These are phyloP conservation scores for Magnusiomyces paraingens DNA, from an alignment of 1,139 yeast genomes.

Conservation along the genomic window DNA sequence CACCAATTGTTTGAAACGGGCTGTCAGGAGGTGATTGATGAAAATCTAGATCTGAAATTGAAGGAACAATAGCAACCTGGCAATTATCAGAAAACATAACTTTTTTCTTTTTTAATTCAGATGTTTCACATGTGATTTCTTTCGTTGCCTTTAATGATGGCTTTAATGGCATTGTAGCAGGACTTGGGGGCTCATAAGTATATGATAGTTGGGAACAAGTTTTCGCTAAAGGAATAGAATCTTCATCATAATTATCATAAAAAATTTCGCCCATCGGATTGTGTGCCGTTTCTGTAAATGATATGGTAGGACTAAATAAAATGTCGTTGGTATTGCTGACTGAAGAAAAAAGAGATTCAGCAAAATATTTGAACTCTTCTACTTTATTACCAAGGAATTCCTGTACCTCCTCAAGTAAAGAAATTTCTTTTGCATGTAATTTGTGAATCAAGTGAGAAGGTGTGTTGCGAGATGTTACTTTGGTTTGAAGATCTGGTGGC, in stretches of 20 bases:
- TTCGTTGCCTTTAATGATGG: background rate
- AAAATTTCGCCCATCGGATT: background rate
- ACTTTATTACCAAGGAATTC: background rate
- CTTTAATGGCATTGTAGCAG: background rate
- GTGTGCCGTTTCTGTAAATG: background rate
- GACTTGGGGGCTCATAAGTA: background rate
- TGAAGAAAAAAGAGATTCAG: constrained; percentile 1
- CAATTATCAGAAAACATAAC: constrained; percentile 16
- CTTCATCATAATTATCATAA: background rate
- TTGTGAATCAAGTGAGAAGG: constrained; percentile 4
- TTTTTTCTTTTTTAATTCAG: constrained; percentile 10
- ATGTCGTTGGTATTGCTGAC: background rate
- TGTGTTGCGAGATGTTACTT: background rate
- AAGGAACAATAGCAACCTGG: constrained; percentile 15
- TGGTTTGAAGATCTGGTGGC: background rate
- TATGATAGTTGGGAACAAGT: background rate
- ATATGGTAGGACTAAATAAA: background rate
- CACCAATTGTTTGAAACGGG: background rate
- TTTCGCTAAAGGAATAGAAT: background rate
- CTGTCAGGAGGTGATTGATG: background rate
- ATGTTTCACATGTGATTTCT: background rate
- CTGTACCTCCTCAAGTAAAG: constrained; percentile 1
- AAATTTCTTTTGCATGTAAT: constrained; percentile 6
- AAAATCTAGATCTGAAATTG: constrained; percentile 6
- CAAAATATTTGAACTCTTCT: constrained; percentile 1